phyloP scores from a whole-genome alignment of 495 filamentous ascomycete genomes.

The Penicillium macrosclerotiorum region DNA sequence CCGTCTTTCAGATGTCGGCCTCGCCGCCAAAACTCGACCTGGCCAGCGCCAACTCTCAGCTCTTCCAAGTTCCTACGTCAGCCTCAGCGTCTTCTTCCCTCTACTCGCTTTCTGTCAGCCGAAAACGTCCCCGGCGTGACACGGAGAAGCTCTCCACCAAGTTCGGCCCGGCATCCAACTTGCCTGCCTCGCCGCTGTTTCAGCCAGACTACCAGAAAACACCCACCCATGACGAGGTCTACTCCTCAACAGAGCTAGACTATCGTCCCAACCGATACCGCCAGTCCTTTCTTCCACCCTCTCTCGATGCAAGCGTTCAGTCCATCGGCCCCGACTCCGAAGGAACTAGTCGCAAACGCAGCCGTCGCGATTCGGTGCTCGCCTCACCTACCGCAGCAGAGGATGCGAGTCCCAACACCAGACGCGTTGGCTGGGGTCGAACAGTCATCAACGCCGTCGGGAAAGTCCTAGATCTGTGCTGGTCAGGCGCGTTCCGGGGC shows the following conservation, averaged over 20 bases:
- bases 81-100: slow-evolving; percentile 60
- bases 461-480: slow-evolving; percentile 82
- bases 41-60: slow-evolving; percentile 52
- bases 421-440: slow-evolving; percentile 41
- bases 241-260: slow-evolving; percentile 37
- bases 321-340: slow-evolving; percentile 20
- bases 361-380: slow-evolving; percentile 34
- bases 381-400: slow-evolving; percentile 21
- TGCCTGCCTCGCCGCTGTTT: slow-evolving; percentile 46
- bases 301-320: slow-evolving; percentile 33
- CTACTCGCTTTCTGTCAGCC: slow-evolving; percentile 56
- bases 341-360: slow-evolving; percentile 40
- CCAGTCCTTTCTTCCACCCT: slow-evolving; percentile 35
- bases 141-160: slow-evolving; percentile 26
- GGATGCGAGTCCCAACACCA: slow-evolving; percentile 14
- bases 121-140: slow-evolving; percentile 43
- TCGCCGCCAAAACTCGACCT: slow-evolving; percentile 54
- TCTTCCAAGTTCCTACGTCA: slow-evolving; percentile 70
- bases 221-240: slow-evolving; percentile 55
- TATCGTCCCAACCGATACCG: slow-evolving; percentile 46
- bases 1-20: slow-evolving; percentile 49
- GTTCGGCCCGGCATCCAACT: slow-evolving; percentile 23
- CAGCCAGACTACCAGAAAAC: slow-evolving; percentile 58
- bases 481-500: slow-evolving; percentile 66
- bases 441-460: slow-evolving; percentile 61